Evolutionary conservation across 495 filamentous ascomycete genomes (phyloP), one percentile per base, ranked within the genome.

Genomic region (Tetracladium setigerum): DNA sequence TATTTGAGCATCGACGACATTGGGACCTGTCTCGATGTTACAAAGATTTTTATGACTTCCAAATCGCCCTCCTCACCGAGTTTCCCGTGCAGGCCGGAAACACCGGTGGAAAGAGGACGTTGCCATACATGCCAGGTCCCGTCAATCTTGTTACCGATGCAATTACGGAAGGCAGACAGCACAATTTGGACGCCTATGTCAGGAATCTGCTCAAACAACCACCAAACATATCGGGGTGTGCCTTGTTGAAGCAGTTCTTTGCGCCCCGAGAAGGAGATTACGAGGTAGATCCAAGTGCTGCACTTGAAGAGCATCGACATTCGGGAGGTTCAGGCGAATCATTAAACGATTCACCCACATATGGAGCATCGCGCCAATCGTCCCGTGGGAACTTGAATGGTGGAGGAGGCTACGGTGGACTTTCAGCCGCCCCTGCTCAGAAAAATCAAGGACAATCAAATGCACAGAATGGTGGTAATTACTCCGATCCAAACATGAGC

Each of bases 121-220:
- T 98, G 6, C 92, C 92, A n/a, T 98, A 91, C 65, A 98, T 98
- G 92, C 92, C 92, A 15, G 92, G 92, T 9, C 92, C 92, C 16
- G 91, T 98, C 55, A 95, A 90, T 47, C 94, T 95, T 66, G 94
- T 98, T 43, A 98, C 94, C 13, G 94, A 96, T 60, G 87, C 87
- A 6, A 96, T 98, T 57, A 95, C 89, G 32, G 89, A 95, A 53
- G 92, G 89, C 27, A 81, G 92, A 40, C 81, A 89, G 38, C 84
- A 88, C 54, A 95, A 90, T 61, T 71, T 98, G 11, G 89, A 98
- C 59, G 84, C 89, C 46, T 98, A 98, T 53, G 87, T 98, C 56
- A 90, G 90, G 65, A 89, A 89, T 52, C 77, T 98, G 7, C 69
- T 98, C 2, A 73, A 79, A 27, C 84, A 96, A 65, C 82, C 88